phyloP scores from a whole-genome alignment of 495 filamentous ascomycete species.

The Parmelia sp. region DNA sequence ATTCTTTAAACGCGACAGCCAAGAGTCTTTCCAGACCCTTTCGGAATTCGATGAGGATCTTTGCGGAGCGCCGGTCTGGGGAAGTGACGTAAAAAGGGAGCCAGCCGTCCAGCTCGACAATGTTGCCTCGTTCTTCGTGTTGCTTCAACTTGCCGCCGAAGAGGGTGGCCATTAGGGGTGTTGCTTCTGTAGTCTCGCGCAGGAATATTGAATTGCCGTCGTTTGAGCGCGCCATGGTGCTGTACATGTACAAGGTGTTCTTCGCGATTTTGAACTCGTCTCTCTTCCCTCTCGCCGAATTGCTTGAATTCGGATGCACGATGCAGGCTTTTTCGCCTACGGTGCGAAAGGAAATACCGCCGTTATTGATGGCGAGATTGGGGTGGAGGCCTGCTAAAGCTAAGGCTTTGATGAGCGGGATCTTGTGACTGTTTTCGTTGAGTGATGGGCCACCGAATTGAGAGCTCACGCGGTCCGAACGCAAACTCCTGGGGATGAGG shows the following conservation, averaged over 20 bases:
- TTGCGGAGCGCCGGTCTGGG: constrained; percentile 30
- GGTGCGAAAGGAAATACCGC: constrained; percentile 35
- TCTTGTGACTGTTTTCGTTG: constrained; percentile 45
- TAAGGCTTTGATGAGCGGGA: constrained; percentile 46
- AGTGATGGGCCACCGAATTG: constrained; percentile 41
- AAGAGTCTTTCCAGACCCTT: constrained; percentile 35
- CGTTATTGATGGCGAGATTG: constrained; percentile 40
- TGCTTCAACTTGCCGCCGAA: constrained; percentile 45
- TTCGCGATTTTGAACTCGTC: background rate
- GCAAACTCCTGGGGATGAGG: constrained; percentile 35
- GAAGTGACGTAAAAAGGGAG: constrained; percentile 36
- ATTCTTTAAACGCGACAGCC: constrained; percentile 20
- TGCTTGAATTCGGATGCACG: constrained; percentile 42
- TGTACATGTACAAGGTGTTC: constrained; percentile 36
- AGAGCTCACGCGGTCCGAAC: constrained; percentile 25
- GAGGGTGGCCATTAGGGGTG: constrained; percentile 41
- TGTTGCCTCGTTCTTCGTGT: constrained; percentile 22
- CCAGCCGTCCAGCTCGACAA: constrained; percentile 46
- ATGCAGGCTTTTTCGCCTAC: constrained; percentile 36
- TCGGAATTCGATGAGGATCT: constrained; percentile 40
- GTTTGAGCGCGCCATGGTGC: constrained; percentile 34
- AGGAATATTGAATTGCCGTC: constrained; percentile 41
- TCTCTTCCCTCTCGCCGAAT: constrained; percentile 26
- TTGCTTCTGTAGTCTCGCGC: constrained; percentile 40
- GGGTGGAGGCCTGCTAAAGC: constrained; percentile 44